Evolutionary conservation across 2,329 filamentous ascomycete species (phyloP).

Genomic region (Colletotrichum viniferum): DNA sequence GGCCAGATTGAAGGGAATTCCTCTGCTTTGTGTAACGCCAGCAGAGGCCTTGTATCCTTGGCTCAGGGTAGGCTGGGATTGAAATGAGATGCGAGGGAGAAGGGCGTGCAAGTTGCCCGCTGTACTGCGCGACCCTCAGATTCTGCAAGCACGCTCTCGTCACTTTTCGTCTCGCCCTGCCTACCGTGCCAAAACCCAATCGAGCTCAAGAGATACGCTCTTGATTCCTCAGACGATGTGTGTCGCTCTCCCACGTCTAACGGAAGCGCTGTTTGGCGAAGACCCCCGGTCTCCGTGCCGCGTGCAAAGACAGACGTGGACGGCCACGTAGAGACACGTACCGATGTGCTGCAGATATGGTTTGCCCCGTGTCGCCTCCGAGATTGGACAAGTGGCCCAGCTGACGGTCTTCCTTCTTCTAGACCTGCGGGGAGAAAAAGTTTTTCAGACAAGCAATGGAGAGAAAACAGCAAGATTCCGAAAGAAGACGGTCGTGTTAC

Average conservation of each 20-base stretch:
- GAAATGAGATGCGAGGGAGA: not conserved
- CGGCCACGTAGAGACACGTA: not conserved
- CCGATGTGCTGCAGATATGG: not conserved
- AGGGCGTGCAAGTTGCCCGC: not conserved
- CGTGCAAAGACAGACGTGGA: not conserved
- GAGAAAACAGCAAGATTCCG: not conserved
- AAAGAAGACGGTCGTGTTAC: not conserved
- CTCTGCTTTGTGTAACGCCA: not conserved
- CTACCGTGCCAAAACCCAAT: not conserved
- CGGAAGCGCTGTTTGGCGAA: not conserved
- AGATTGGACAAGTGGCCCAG: not conserved
- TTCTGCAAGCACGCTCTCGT: not conserved
- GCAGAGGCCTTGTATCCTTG: not conserved
- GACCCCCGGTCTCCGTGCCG: not conserved
- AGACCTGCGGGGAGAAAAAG: not conserved
- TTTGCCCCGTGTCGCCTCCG: not conserved
- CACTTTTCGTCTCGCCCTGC: not conserved
- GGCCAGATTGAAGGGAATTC: not conserved
- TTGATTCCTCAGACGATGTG: not conserved
- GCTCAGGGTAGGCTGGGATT: not conserved
- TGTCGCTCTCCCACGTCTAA: not conserved
- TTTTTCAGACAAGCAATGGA: not conserved
- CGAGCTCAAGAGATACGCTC: not conserved
- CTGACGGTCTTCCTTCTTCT: not conserved
- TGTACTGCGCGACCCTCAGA: not conserved